Evolutionary conservation across 2,329 filamentous ascomycete genomes (phyloP), one percentile per base, ranked within the genome.

Genomic region (Ophiostoma quercus): DNA sequence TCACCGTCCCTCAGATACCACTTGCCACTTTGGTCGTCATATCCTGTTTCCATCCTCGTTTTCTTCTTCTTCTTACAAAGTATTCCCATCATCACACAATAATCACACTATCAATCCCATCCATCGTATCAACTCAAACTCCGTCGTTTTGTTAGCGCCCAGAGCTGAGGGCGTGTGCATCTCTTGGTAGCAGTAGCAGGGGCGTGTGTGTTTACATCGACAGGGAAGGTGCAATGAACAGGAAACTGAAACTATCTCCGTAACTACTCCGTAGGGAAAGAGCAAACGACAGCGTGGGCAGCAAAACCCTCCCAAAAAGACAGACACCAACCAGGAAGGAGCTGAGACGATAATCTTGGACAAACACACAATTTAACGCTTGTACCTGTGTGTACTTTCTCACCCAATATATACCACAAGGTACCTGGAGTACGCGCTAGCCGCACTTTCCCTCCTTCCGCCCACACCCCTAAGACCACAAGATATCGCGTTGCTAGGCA

Each of bases 401-500:
- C 57, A 32, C 57, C 57, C 22, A 62, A 19, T 62, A 32, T 62
- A 29, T 32, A 62, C 22, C 25, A 22, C 9, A 9, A 62, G 57
- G 57, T 62, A 62, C 57, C 16, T 62, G n/a, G 6, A 25, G 57
- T 62, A 62, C 25, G 12, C 57, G 25, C 57, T 62, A 62, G 57
- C 11, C 25, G 25, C 57, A 29, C 25, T 16, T 16, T 16, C 5
- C 57, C 51, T 54, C 19, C n/a, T 22, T 25, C 51, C 51, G 22
- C 22, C 22, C 51, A 25, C 9, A 57, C 51, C 39, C 39, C 39
- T 41, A 14, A 41, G 39, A 22, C 51, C 51, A 25, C 11, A 25
- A 57, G n/a, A 57, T 25, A 25, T n/a, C 5, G 29, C 3, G 72
- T 74, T 74, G 73, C 73, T 72, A 57, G 72, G 73, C 73, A 74